Evolutionary conservation across 805 yeast genomes (phyloP).

Genomic region (Brettanomyces naardenensis): DNA sequence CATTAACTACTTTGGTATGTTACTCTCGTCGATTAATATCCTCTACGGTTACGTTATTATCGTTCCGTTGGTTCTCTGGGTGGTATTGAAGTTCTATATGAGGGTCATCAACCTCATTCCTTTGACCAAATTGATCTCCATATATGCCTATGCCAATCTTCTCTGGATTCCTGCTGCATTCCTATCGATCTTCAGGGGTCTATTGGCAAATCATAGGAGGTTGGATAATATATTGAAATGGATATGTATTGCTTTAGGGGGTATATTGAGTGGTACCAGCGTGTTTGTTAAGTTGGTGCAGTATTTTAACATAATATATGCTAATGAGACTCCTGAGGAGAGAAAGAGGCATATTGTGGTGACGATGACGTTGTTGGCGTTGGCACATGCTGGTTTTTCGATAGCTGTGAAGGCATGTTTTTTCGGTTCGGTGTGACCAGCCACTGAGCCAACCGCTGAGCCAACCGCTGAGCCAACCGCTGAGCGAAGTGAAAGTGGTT

Average conservation of each 20-base stretch:
- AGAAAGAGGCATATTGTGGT: slow-evolving; percentile 30
- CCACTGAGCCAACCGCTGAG: too few relatives aligned
- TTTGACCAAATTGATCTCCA: slow-evolving; percentile 54
- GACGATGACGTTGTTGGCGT: slow-evolving; percentile 33
- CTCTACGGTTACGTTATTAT: slow-evolving; percentile 71
- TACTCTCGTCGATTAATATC: slow-evolving; percentile 61
- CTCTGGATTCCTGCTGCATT: slow-evolving; percentile 83
- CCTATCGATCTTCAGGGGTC: slow-evolving; percentile 48
- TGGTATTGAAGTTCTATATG: slow-evolving; percentile 42
- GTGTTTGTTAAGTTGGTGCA: slow-evolving; percentile 39
- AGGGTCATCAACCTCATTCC: slow-evolving; percentile 41
- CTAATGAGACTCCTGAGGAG: slow-evolving; percentile 13
- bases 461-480: too few relatives aligned
- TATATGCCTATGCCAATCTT: slow-evolving; percentile 79
- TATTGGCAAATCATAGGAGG: slow-evolving; percentile 37
- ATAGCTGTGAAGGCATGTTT: slow-evolving; percentile 59
- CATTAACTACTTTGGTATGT: slow-evolving; percentile 48
- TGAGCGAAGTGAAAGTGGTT: too few relatives aligned
- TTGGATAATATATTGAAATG: slow-evolving; percentile 49
- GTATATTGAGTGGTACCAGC: slow-evolving; percentile 50
- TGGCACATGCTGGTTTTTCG: slow-evolving; percentile 51
- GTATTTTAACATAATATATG: slow-evolving; percentile 28
- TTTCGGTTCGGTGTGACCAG: too few relatives aligned
- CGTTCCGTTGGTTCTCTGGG: slow-evolving; percentile 52
- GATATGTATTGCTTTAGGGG: slow-evolving; percentile 54